Evolutionary conservation across 108 stramenopile species (phyloP).

Genomic region (Skeletonema costatum): DNA sequence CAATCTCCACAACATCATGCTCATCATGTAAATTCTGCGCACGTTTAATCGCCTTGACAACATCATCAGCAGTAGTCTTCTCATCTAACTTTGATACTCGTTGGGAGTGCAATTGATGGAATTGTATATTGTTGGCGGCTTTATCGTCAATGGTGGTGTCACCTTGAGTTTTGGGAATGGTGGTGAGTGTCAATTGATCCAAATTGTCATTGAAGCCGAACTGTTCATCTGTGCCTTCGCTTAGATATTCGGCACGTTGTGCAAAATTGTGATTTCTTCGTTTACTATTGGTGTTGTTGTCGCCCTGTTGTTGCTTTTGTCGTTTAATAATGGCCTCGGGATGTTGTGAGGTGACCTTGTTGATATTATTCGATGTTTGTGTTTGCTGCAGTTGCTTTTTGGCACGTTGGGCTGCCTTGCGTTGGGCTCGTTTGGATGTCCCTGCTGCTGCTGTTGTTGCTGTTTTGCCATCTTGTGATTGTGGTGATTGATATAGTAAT

Average conservation of each 20-base stretch:
- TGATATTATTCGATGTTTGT: neutral
- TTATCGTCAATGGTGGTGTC: neutral
- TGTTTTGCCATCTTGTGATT: neutral
- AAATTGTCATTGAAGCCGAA: slow-evolving; percentile 7
- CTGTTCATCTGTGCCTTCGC: slow-evolving; percentile 9
- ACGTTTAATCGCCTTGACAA: slow-evolving; percentile 66
- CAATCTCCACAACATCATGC: slow-evolving; percentile 69
- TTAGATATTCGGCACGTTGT: slow-evolving; percentile 12
- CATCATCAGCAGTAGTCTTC: slow-evolving; percentile 71
- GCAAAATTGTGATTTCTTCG: slow-evolving; percentile 32
- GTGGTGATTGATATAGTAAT: neutral
- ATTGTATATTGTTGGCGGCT: neutral
- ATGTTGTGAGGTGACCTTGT: slow-evolving; percentile 25
- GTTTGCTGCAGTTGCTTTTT: slow-evolving; percentile 21
- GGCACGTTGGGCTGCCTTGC: slow-evolving; percentile 32
- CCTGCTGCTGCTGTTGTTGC: neutral
- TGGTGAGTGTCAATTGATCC: slow-evolving; percentile 24
- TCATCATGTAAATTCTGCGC: slow-evolving; percentile 82
- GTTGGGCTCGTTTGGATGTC: slow-evolving; percentile 27
- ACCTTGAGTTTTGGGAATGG: neutral
- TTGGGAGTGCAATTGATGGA: slow-evolving; percentile 54
- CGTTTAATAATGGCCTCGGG: slow-evolving; percentile 43
- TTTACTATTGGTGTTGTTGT: neutral
- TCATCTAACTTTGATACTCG: slow-evolving; percentile 49
- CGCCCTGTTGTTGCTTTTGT: neutral